Conservation (phyloP, 306 rosid species). For the Acacia confusa region DNA sequence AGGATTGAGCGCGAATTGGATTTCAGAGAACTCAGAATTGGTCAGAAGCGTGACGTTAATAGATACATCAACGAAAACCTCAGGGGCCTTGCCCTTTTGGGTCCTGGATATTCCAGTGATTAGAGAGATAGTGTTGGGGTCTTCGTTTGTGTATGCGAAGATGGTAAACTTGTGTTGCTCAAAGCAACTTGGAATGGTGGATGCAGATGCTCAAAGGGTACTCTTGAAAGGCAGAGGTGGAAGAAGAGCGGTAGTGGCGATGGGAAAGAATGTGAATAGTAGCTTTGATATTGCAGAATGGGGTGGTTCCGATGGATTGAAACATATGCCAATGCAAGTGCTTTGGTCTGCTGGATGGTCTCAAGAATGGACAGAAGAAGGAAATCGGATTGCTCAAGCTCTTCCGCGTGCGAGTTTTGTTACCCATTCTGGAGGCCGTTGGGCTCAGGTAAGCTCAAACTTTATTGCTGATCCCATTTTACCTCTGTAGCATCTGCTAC, state of each 20-base stretch:
- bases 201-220: constrained; percentile 66
- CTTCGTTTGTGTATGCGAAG: constrained; percentile 44
- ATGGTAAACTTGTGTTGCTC: constrained; percentile 67
- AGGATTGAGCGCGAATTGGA: constrained; percentile 65
- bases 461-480: constrained; percentile 10
- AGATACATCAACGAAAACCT: constrained; percentile 47
- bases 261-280: constrained; percentile 68
- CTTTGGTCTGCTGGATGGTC: constrained; percentile 85
- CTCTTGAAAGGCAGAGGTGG: constrained; percentile 75
- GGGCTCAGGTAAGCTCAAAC: constrained; percentile 80
- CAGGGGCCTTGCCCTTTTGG: constrained; percentile 73
- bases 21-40: constrained; percentile 55
- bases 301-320: constrained; percentile 77
- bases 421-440: constrained; percentile 77
- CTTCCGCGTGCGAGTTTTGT: constrained; percentile 70
- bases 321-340: constrained; percentile 68
- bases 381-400: constrained; percentile 58
- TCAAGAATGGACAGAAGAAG: constrained; percentile 79
- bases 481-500: not conserved
- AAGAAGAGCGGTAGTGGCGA: constrained; percentile 63
- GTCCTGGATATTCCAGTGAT: constrained; percentile 58
- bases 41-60: constrained; percentile 82
- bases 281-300: constrained; percentile 87
- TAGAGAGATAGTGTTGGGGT: constrained; percentile 70
- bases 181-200: constrained; percentile 43